These are phyloP conservation scores for Ricinus communis DNA, from an alignment of 345 rosid species.

Conservation along the genomic window DNA sequence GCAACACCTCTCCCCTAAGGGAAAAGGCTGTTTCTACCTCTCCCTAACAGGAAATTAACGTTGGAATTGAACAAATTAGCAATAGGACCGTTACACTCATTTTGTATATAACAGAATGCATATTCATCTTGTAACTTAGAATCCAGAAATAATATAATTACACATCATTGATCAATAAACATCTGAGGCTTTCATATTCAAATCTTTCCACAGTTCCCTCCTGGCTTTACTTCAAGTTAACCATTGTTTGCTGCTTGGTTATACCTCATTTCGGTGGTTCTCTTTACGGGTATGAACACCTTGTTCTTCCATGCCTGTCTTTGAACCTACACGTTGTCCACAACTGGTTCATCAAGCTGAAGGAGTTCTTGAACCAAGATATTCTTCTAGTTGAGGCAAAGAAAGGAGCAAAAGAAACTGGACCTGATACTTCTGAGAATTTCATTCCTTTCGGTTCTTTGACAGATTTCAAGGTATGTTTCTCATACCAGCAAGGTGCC, in stretches of 20 bases:
- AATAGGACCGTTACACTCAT: no score
- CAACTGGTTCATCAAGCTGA: conserved; percentile 13
- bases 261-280: conserved; percentile 36
- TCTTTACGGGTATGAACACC: conserved; percentile 23
- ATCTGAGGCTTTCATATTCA: no score
- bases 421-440: conserved; percentile 25
- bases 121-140: no score
- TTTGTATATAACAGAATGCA: no score
- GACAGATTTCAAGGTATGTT: conserved; percentile 13
- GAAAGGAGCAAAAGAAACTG: conserved; percentile 18
- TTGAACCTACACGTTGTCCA: conserved; percentile 3
- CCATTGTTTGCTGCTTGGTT: conserved; percentile 20
- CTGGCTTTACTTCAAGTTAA: conserved; percentile 38
- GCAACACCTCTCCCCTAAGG: no score
- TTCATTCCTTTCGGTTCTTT: conserved; percentile 5
- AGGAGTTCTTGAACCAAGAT: conserved; percentile 1
- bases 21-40: no score
- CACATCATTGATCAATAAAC: no score
- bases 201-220: no score
- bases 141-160: no score
- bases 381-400: conserved; percentile 11
- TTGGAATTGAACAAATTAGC: no score
- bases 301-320: conserved; percentile 31
- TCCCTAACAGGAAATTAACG: no score
- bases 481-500: background rate